Conservation (phyloP, 345 rosid species). For the Eucalyptus pauciflora region DNA sequence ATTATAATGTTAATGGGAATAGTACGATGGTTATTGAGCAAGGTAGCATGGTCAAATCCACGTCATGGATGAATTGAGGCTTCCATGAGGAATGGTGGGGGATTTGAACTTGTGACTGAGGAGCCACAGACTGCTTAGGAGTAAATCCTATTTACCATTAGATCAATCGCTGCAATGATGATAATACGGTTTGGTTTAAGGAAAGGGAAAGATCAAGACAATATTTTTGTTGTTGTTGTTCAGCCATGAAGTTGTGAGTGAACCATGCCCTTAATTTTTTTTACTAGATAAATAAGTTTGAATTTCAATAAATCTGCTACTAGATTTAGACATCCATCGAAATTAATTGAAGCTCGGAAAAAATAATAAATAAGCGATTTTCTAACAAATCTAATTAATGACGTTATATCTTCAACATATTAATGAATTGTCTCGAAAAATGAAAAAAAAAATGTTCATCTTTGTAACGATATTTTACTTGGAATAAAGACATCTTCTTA, state of each 20-base stretch:
- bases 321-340: background rate
- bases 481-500: background rate
- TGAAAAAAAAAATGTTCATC: background rate
- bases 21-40: rapidly evolving
- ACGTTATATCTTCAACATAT: background rate
- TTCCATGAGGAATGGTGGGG: background rate
- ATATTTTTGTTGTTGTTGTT: background rate
- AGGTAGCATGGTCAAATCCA: background rate
- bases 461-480: background rate
- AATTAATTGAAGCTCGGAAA: background rate
- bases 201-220: no score
- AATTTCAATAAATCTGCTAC: background rate
- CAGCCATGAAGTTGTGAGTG: background rate
- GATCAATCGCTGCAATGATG: rapidly evolving
- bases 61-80: rapidly evolving
- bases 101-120: rapidly evolving
- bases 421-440: rapidly evolving
- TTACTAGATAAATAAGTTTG: background rate
- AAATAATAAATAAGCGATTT: background rate
- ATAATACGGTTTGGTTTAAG: no score
- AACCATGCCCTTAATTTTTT: background rate
- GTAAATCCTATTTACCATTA: rapidly evolving
- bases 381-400: background rate
- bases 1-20: background rate
- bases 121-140: rapidly evolving